Conservation (phyloP, 192 early-diverging fungal species). For the Podila minutissima region DNA sequence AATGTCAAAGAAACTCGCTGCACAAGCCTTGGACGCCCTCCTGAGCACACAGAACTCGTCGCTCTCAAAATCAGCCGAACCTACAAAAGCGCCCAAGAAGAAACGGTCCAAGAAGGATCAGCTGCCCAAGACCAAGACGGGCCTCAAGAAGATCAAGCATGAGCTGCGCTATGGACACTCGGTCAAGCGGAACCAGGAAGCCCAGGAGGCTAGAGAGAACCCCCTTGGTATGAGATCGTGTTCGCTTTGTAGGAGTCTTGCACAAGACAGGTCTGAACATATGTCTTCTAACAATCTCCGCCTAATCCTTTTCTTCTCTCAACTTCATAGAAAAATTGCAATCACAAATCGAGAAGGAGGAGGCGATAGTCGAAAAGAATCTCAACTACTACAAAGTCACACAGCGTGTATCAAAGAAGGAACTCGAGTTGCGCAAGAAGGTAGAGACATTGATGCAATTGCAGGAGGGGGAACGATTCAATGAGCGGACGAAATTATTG, state of each 20-base stretch:
- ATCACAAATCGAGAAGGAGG: constrained; percentile 23
- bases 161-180: constrained; percentile 56
- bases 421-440: constrained; percentile 44
- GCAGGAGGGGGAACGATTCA: no score
- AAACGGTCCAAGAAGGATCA: constrained; percentile 14
- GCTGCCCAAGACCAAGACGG: constrained; percentile 54
- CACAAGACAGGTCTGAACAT: background rate
- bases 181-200: constrained; percentile 39
- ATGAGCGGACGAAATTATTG: background rate
- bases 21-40: constrained; percentile 38
- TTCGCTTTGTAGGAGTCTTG: background rate
- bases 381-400: constrained; percentile 36
- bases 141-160: constrained; percentile 56
- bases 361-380: constrained; percentile 25
- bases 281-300: background rate
- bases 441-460: background rate
- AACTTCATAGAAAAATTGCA: constrained; percentile 26
- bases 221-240: constrained; percentile 45
- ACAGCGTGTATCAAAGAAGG: constrained; percentile 41
- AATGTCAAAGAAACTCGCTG: constrained; percentile 51
- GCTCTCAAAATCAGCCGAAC: background rate
- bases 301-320: background rate
- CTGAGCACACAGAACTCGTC: constrained; percentile 9
- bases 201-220: constrained; percentile 50
- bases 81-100: background rate